Conservation (phyloP, 2,329 filamentous ascomycete genomes). For the Aspergillus sp. region DNA sequence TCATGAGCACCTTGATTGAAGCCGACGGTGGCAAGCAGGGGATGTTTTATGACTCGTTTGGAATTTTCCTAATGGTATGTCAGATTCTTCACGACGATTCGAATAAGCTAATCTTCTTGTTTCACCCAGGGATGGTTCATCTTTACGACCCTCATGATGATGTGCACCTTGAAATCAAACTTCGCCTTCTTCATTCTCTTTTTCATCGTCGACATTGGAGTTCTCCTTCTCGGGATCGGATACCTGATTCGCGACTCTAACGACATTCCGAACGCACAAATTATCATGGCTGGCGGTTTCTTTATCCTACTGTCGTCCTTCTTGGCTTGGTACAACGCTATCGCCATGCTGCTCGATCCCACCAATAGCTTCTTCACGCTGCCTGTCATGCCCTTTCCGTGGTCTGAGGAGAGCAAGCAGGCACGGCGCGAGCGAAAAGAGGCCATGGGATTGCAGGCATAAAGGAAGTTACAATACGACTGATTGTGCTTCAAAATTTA, state of each 20-base stretch:
- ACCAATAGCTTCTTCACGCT: conserved; percentile 77
- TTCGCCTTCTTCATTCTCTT: conserved; percentile 73
- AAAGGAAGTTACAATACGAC: background rate
- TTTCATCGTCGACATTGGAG: conserved; percentile 69
- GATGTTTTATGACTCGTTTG: conserved; percentile 57
- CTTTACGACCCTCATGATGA: conserved; percentile 68
- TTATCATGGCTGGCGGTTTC: conserved; percentile 67
- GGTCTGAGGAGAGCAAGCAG: conserved; percentile 68
- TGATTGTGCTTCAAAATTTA: no score
- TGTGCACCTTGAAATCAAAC: conserved; percentile 71
- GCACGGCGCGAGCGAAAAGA: background rate
- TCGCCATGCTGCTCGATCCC: conserved; percentile 70
- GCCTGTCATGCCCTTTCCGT: conserved; percentile 86
- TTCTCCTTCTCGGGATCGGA: conserved; percentile 64
- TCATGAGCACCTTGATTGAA: conserved; percentile 47
- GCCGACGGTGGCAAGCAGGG: conserved; percentile 32
- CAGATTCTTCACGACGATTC: background rate
- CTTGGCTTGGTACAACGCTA: conserved; percentile 78
- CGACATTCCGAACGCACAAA: conserved; percentile 37
- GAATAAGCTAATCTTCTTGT: background rate
- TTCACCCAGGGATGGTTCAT: conserved; percentile 66
- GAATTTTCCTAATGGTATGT: conserved; percentile 63
- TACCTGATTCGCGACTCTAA: conserved; percentile 53
- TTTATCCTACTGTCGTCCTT: conserved; percentile 75
- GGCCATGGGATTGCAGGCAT: background rate